Conservation (phyloP, 2,329 filamentous ascomycete species). For the Tolypocladium paradoxum region DNA sequence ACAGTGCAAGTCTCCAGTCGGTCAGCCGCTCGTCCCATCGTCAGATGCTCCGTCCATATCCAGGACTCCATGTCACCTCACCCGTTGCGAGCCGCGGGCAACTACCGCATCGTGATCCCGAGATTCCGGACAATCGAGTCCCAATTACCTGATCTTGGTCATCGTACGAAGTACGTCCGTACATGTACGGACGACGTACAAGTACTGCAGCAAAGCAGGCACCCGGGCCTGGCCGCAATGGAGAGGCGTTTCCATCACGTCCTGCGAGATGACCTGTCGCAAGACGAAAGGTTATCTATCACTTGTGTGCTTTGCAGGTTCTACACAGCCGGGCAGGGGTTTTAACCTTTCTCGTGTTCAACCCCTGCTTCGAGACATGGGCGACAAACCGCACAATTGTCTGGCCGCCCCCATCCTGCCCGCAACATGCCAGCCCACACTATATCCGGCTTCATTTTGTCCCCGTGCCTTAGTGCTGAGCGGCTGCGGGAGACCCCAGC, state of each 20-base stretch:
- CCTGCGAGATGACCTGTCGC: neutral
- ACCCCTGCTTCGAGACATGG: neutral
- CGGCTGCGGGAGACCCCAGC: neutral
- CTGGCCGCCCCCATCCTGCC: neutral
- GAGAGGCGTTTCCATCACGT: neutral
- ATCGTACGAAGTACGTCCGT: neutral
- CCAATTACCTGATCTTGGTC: neutral
- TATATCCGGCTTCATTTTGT: neutral
- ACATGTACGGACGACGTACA: too few relatives aligned
- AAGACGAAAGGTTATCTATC: too few relatives aligned
- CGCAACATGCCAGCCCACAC: too few relatives aligned
- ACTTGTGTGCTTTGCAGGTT: too few relatives aligned
- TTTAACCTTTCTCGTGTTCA: neutral
- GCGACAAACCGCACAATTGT: neutral
- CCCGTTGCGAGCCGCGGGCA: neutral
- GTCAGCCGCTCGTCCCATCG: neutral
- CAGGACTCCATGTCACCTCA: too few relatives aligned
- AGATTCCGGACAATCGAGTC: too few relatives aligned
- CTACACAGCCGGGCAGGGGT: too few relatives aligned
- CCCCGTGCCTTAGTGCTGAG: neutral
- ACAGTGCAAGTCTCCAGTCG: neutral
- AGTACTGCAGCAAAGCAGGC: neutral
- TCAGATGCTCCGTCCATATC: neutral
- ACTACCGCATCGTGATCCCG: neutral
- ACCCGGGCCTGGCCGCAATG: neutral